Evolutionary conservation across 495 filamentous ascomycete species (phyloP), one percentile per base, ranked within the genome.

Genomic region (Penicillium soppii): DNA sequence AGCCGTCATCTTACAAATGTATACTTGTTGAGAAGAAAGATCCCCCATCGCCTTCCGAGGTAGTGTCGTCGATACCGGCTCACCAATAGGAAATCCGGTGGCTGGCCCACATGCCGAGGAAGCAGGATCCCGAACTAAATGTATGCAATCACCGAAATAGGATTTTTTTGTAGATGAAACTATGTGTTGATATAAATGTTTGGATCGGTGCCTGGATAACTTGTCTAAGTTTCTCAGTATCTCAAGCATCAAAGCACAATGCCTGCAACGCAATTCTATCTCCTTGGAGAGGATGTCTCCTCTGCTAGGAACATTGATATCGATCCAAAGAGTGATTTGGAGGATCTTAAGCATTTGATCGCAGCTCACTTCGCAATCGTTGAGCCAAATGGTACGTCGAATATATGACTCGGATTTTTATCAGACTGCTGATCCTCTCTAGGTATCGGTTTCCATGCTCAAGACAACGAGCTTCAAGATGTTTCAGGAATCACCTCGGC

Each of bases 361-460:
- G 67, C 67, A n/a, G 57, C 66, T 29, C 60, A 63, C 3, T 68
- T 66, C 27, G 49, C 56, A 20, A 68, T 75, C 29, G 66, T 66
- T 9, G 46, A 48, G 23, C 52, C 62, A 7, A 55, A 36, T 47
- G 56, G 53, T 59, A 51, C 15, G 56, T 51, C 25, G 10, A 19
- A 27, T 26, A 2, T 13, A 26, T 49, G 2, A 9, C 7, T n/a
- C 5, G 13, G n/a, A 7, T 29, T 12, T 17, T 27, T 17, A 0
- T 25, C 2, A n/a, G 16, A 12, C 16, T 21, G 0, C 10, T 32
- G 27, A 10, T 22, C 15, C 7, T 38, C 15, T 10, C 30, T 41
- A 73, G 74, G 70, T 7, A 65, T 77, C 41, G 65, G 53, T 12
- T 77, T 77, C 47, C 47, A 65, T 17, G 56, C 60, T 2, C 46